A percentile compares a stretch with the other conserved stretches of the same genome.
Evolutionary conservation across 1,139 yeast genomes (phyloP).

Genomic region (Taiozyma sp.): DNA sequence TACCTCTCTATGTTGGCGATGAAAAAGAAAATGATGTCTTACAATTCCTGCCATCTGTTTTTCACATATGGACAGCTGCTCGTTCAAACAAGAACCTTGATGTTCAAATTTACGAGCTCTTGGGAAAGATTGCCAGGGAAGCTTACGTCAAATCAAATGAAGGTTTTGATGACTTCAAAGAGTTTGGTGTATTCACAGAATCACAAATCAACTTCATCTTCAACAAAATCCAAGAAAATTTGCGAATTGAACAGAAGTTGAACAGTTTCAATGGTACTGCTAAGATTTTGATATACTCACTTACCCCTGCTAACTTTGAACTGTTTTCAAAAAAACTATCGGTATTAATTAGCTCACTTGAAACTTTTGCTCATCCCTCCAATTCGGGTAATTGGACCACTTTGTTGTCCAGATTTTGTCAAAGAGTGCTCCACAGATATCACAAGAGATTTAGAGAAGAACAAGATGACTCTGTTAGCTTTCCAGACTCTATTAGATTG

Average conservation of each 20-base stretch:
- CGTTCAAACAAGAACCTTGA: slow-evolving; percentile 57
- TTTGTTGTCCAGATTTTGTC: slow-evolving; percentile 58
- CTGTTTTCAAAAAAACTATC: slow-evolving; percentile 50
- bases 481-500: slow-evolving; percentile 37
- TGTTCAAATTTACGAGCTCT: slow-evolving; percentile 56
- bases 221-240: slow-evolving; percentile 38
- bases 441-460: slow-evolving; percentile 55
- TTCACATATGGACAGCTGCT: slow-evolving; percentile 68
- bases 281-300: slow-evolving; percentile 57
- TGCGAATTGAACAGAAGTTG: slow-evolving; percentile 49
- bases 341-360: slow-evolving; percentile 61
- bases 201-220: slow-evolving; percentile 56
- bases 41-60: slow-evolving; percentile 57
- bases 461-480: slow-evolving; percentile 36
- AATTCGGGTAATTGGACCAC: slow-evolving; percentile 83
- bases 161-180: slow-evolving; percentile 18
- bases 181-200: slow-evolving; percentile 57
- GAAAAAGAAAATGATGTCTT: slow-evolving; percentile 24
- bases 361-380: slow-evolving; percentile 88
- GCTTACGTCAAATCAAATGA: slow-evolving; percentile 27
- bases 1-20: slow-evolving; percentile 38
- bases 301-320: slow-evolving; percentile 46
- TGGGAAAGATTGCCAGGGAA: slow-evolving; percentile 57
- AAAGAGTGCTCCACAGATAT: slow-evolving; percentile 48
- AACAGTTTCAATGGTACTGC: slow-evolving; percentile 56